Evolutionary conservation across 208 protist genomes (phyloP), one percentile per base, ranked within the genome.

Genomic region (Borovskyia barvae): DNA sequence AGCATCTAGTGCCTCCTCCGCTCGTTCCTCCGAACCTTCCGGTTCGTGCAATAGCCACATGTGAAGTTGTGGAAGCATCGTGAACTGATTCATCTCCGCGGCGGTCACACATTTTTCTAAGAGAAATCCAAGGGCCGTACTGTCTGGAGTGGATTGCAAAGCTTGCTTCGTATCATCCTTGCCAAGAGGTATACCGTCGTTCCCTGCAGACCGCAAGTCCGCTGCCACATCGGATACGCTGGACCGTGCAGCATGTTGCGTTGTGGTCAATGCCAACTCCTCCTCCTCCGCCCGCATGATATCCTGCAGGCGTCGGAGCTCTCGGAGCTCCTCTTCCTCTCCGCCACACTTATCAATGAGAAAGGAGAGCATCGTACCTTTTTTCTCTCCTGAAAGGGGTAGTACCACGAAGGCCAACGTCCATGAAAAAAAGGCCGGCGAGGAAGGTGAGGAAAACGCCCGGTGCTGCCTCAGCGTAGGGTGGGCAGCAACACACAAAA

Each of bases 271-370:
- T n/a, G n/a, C n/a, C n/a, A n/a, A n/a, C n/a, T 29, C 42, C 25
- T 40, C 29, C 9, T 74, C 46, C 43, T 72, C 56, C 22, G 56
- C 56, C 20, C 32, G n/a, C 8, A 72, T 11, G 9, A 72, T 41
- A 0, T 32, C 26, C 14, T 47, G 39, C 14, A 72, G 57, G 30
- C 17, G 36, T 12, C 52, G 40, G 3, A 72, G 49, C 35, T 64
- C 39, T 17, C 57, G 66, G 35, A 72, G 50, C 7, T 72, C 66
- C 15, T 49, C 20, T n/a, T 40, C 41, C 6, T 39, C 43, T 5
- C 57, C 43, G 25, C 51, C 66, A 26, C 57, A 66, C 17, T 60
- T 22, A 7, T 53, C 15, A 6, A 72, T 52, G 15, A 72, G 57
- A 45, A 66, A 58, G 15, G 50, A 54, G 19, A 72, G 30, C 56